phyloP scores from a whole-genome alignment of 768 basidiomycete genomes.

The Calocera viscosa region DNA sequence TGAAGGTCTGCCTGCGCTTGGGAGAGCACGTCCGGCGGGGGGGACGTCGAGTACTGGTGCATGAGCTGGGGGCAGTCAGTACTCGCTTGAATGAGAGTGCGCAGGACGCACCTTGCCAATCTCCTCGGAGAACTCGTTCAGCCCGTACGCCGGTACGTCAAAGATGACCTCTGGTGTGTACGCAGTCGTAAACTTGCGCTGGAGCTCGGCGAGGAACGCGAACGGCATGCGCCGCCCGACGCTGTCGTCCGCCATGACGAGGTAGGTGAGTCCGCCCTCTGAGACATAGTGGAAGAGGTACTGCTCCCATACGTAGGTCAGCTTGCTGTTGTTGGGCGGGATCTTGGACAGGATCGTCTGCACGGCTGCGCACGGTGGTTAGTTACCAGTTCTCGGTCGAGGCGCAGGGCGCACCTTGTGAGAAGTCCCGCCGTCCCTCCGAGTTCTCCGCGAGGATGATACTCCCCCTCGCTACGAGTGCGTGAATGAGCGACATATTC shows the following conservation, averaged over 20 bases:
- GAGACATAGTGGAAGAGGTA: conserved; percentile 91
- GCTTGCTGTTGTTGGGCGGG: conserved; percentile 69
- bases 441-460: conserved; percentile 82
- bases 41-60: conserved; percentile 78
- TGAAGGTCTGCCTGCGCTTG: conserved; percentile 62
- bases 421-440: conserved; percentile 71
- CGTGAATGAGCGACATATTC: conserved; percentile 52
- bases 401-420: conserved; percentile 46
- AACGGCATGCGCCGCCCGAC: conserved; percentile 94
- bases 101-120: conserved; percentile 24
- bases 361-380: conserved; percentile 39
- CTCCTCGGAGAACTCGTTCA: conserved; percentile 28
- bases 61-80: conserved; percentile 61
- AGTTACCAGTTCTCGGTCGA: neutral
- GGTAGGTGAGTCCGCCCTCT: conserved; percentile 71
- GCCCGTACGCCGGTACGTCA: conserved; percentile 27
- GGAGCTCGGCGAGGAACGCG: conserved; percentile 77
- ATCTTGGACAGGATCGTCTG: conserved; percentile 90
- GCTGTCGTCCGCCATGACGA: conserved; percentile 90
- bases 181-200: conserved; percentile 38
- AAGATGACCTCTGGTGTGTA: conserved; percentile 26
- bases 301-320: conserved; percentile 72
- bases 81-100: conserved; percentile 23
- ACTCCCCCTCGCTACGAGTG: conserved; percentile 64
- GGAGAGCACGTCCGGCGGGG: conserved; percentile 74